These are phyloP conservation scores for Saraca asoca DNA, from an alignment of 331 rosid species.

Conservation along the genomic window DNA sequence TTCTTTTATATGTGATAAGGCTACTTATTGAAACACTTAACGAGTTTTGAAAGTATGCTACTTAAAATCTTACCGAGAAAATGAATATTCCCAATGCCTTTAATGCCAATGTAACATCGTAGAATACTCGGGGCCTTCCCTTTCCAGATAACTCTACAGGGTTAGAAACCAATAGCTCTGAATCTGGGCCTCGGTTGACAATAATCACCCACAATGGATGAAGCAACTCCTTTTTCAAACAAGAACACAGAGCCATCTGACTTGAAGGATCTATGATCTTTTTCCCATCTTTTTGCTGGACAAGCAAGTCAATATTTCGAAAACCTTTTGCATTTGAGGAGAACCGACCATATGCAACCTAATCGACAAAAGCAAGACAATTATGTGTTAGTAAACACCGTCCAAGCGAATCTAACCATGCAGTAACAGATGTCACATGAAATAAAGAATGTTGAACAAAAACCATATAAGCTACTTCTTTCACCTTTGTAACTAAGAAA, in stretches of 20 bases:
- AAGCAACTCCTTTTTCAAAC: constrained; percentile 68
- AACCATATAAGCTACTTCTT: not conserved
- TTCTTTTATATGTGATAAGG: not conserved
- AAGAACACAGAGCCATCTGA: constrained; percentile 58
- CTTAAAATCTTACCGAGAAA: constrained; percentile 54
- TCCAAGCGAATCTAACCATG: not conserved
- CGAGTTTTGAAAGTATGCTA: constrained; percentile 6
- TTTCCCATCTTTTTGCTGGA: constrained; percentile 65
- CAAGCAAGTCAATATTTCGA: constrained; percentile 64
- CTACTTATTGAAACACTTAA: constrained; percentile 8
- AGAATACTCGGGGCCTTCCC: constrained; percentile 89
- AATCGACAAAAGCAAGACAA: constrained; percentile 23
- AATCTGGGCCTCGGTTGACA: constrained; percentile 78
- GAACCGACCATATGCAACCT: constrained; percentile 77
- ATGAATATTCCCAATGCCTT: constrained; percentile 58
- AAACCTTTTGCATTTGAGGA: constrained; percentile 55
- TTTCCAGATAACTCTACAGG: constrained; percentile 80
- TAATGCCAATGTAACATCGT: constrained; percentile 72
- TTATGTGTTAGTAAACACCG: constrained; percentile 9
- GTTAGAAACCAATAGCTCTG: constrained; percentile 81
- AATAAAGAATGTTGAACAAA: constrained; percentile 16
- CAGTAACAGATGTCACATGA: constrained; percentile 1
- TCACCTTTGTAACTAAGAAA: not conserved
- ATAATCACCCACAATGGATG: constrained; percentile 71
- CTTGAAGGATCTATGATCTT: constrained; percentile 71